Percentiles rank a stretch among this genome's conserved stretches.
phyloP scores from a whole-genome alignment of 768 basidiomycete species.

The Coprinopsis marcescibilis region DNA sequence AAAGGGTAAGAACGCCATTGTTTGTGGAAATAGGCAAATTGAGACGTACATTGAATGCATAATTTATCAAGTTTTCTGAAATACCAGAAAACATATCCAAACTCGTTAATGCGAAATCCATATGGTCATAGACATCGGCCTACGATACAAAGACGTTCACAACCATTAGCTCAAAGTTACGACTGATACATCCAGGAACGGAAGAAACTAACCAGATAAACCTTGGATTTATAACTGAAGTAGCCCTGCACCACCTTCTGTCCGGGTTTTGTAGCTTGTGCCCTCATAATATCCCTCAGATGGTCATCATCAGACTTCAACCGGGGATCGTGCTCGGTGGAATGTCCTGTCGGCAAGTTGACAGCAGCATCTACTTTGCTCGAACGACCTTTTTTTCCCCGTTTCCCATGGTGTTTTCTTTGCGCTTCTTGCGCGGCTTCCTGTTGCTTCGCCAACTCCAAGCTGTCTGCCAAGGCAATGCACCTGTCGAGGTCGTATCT shows the following conservation, averaged over 20 bases:
- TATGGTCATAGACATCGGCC: slow-evolving; percentile 70
- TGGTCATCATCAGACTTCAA: slow-evolving; percentile 9
- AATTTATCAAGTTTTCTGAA: slow-evolving; percentile 62
- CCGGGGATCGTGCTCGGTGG: neutral
- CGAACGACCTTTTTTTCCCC: neutral
- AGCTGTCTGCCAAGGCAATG: slow-evolving; percentile 21
- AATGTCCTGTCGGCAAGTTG: neutral
- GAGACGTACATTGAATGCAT: slow-evolving; percentile 58
- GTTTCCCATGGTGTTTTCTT: neutral
- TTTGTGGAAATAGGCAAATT: neutral
- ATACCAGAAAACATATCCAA: slow-evolving; percentile 65
- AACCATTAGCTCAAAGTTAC: neutral
- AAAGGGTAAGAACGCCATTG: neutral
- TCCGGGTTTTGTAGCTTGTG: slow-evolving; percentile 16
- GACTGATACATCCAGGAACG: neutral
- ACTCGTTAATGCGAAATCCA: slow-evolving; percentile 59
- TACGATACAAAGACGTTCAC: slow-evolving; percentile 20
- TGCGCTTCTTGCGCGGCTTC: neutral
- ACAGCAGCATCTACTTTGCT: neutral
- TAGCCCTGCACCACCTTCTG: slow-evolving; percentile 33
- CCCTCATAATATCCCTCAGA: slow-evolving; percentile 9
- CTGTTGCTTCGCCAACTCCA: slow-evolving; percentile 10
- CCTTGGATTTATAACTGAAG: slow-evolving; percentile 58
- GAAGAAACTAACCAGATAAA: slow-evolving; percentile 58
- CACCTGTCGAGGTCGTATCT: slow-evolving; percentile 53